Evolutionary conservation across 139 green algal species (phyloP).

Genomic region (Asterochloris sp.): DNA sequence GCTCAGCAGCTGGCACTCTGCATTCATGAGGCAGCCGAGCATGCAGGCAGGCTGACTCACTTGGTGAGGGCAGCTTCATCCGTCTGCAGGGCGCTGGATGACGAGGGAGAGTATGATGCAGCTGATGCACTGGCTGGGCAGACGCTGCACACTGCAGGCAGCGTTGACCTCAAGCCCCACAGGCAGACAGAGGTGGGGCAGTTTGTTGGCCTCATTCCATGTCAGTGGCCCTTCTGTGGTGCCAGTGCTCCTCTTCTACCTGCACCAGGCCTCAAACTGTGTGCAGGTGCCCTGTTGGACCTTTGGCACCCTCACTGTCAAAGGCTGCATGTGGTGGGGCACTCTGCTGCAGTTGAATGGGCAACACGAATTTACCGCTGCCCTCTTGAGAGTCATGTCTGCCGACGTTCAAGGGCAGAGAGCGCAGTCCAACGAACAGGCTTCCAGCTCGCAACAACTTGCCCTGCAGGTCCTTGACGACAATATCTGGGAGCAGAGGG

Average conservation of each 20-base stretch:
- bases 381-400: too few species aligned
- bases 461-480: constrained; percentile 22
- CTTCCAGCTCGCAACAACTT: not conserved
- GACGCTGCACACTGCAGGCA: not conserved
- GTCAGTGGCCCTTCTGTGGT: not conserved
- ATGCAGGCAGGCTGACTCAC: constrained; percentile 18
- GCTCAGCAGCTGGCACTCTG: too few species aligned
- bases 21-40: not conserved
- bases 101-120: constrained; percentile 33
- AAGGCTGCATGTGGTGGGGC: not conserved
- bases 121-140: constrained; percentile 17
- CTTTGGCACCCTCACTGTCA: not conserved
- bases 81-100: constrained; percentile 40
- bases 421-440: too few species aligned
- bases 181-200: constrained; percentile 4
- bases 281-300: not conserved
- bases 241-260: not conserved
- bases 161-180: not conserved
- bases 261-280: not conserved
- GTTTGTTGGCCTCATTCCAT: not conserved
- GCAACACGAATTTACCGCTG: not conserved
- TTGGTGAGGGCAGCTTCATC: constrained; percentile 2
- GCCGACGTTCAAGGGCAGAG: too few species aligned
- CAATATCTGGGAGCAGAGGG: constrained; percentile 21
- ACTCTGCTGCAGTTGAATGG: not conserved